phyloP scores from a whole-genome alignment of 2,329 filamentous ascomycete species.

The Dichotomopilus funicola region DNA sequence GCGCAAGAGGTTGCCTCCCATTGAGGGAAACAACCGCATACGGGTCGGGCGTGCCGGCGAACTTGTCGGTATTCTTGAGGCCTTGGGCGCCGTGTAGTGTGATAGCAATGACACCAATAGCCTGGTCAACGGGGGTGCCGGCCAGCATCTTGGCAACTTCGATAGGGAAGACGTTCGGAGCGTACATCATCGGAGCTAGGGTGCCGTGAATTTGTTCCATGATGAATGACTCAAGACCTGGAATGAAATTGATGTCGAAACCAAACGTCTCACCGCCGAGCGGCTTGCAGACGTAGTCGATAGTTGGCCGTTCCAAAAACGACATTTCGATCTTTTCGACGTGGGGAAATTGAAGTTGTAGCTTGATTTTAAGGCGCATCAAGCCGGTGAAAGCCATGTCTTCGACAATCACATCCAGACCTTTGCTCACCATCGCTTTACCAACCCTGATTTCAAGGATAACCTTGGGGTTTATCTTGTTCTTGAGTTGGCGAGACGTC shows the following conservation, averaged over 20 bases:
- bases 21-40: slow-evolving; percentile 84
- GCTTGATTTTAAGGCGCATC: slow-evolving; percentile 96
- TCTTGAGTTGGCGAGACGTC: slow-evolving; percentile 81
- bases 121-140: slow-evolving; percentile 88
- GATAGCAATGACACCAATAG: slow-evolving; percentile 86
- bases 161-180: slow-evolving; percentile 94
- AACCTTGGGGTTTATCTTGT: slow-evolving; percentile 95
- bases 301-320: slow-evolving; percentile 80
- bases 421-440: slow-evolving; percentile 95
- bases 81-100: slow-evolving; percentile 87
- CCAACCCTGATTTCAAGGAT: slow-evolving; percentile 91
- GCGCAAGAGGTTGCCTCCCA: slow-evolving; percentile 69
- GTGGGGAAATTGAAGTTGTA: slow-evolving; percentile 92
- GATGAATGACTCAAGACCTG: slow-evolving; percentile 88
- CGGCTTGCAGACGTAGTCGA: slow-evolving; percentile 98
- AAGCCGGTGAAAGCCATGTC: slow-evolving; percentile 94
- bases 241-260: slow-evolving; percentile 99
- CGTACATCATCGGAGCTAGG: slow-evolving; percentile 95
- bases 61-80: slow-evolving; percentile 92
- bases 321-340: slow-evolving; percentile 92
- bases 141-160: slow-evolving; percentile 98
- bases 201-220: slow-evolving; percentile 94
- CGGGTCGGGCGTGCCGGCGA: slow-evolving; percentile 84
- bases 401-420: slow-evolving; percentile 93
- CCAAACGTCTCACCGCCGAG: slow-evolving; percentile 91